A percentile compares a stretch with the other conserved stretches of the same genome.
phyloP scores from a whole-genome alignment of 352 stramenopile species.

The Phytophthora capsici region DNA sequence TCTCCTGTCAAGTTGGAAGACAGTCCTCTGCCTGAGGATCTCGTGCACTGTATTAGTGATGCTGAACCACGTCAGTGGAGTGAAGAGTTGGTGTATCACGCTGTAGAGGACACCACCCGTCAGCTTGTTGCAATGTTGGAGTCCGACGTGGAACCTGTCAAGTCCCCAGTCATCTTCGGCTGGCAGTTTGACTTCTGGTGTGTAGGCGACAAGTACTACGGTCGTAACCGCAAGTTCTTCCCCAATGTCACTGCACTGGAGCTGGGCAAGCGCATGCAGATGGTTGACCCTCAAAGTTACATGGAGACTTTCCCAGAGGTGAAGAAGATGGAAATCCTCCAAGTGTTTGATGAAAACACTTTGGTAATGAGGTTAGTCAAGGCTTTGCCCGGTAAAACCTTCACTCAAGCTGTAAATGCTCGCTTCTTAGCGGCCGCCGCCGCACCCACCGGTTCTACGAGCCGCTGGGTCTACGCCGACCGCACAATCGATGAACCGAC shows the following conservation, averaged over 20 bases:
- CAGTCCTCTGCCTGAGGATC: conserved; percentile 18
- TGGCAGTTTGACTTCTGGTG: conserved; percentile 76
- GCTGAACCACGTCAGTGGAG: conserved; percentile 35
- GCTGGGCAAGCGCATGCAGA: conserved; percentile 61
- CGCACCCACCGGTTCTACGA: conserved; percentile 41
- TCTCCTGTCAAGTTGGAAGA: conserved; percentile 41
- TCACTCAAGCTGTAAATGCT: conserved; percentile 55
- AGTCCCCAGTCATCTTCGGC: conserved; percentile 59
- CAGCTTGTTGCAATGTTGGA: conserved; percentile 54
- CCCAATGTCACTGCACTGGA: conserved; percentile 55
- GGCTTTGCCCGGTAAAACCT: conserved; percentile 51
- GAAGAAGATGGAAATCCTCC: conserved; percentile 53
- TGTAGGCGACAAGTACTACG: conserved; percentile 58
- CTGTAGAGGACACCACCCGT: conserved; percentile 46
- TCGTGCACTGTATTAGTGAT: conserved; percentile 28
- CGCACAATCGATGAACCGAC: conserved; percentile 57
- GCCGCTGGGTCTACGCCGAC: conserved; percentile 59
- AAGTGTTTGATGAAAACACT: conserved; percentile 58
- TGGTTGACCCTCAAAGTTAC: conserved; percentile 57
- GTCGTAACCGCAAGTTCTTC: conserved; percentile 70
- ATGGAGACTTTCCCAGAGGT: conserved; percentile 71
- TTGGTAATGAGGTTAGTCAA: conserved; percentile 65
- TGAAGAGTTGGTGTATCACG: conserved; percentile 35
- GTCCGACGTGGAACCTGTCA: conserved; percentile 38
- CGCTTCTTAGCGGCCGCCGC: conserved; percentile 54